A percentile compares a stretch with the other conserved stretches of the same genome.
phyloP scores from a whole-genome alignment of 2,329 filamentous ascomycete species.

The Nectriaceae sp. region DNA sequence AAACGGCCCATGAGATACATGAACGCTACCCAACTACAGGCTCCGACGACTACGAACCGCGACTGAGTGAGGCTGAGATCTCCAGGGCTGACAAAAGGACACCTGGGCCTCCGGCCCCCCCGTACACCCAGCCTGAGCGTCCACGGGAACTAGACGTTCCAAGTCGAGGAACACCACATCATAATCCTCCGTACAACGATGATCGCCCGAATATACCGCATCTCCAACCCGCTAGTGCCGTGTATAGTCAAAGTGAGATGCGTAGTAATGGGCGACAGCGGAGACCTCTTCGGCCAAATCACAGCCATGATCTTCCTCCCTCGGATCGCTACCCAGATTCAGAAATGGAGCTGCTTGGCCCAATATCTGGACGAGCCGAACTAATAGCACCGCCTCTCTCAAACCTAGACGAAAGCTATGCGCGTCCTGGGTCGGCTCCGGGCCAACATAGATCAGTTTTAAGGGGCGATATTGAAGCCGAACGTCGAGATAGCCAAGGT shows the following conservation, averaged over 20 bases:
- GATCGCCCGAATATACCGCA: constrained; percentile 23
- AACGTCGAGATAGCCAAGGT: background rate
- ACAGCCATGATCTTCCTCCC: no score
- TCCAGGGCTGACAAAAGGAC: background rate
- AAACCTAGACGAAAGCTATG: no score
- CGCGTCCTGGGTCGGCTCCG: background rate
- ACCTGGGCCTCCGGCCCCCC: background rate
- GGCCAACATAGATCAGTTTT: background rate
- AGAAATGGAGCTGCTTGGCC: no score
- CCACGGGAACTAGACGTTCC: background rate
- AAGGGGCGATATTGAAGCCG: background rate
- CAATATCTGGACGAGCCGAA: no score
- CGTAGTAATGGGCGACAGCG: no score
- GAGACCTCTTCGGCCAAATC: background rate
- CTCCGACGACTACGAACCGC: background rate
- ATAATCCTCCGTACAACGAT: background rate
- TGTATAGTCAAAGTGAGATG: constrained; percentile 25
- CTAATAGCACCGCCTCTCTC: no score
- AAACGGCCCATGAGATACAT: no score
- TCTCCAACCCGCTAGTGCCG: constrained; percentile 29
- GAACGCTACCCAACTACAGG: background rate
- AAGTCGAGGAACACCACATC: background rate
- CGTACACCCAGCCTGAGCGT: background rate
- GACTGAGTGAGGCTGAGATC: background rate
- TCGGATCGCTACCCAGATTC: no score